A percentile compares a stretch with the other conserved stretches of the same genome.
These are phyloP conservation scores for Wallacemonas sp. DNA, from an alignment of 208 protist species.

Conservation along the genomic window DNA sequence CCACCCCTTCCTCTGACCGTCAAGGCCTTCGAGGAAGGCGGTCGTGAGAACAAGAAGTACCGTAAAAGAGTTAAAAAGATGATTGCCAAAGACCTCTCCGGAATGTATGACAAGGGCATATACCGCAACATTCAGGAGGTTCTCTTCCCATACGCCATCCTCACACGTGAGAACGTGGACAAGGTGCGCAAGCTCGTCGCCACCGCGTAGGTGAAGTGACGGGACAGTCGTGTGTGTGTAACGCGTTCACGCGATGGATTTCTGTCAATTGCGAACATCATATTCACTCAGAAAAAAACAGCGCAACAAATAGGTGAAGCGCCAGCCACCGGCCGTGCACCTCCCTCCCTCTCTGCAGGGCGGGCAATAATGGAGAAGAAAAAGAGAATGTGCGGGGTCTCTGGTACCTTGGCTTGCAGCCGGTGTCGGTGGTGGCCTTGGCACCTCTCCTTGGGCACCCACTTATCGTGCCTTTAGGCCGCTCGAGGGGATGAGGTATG, in stretches of 20 bases:
- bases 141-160: constrained; percentile 55
- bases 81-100: constrained; percentile 48
- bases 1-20: constrained; percentile 32
- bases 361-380: no score
- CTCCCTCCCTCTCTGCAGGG: no score
- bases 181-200: background rate
- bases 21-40: constrained; percentile 39
- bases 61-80: constrained; percentile 57
- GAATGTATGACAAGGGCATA: constrained; percentile 74
- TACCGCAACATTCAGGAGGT: constrained; percentile 78
- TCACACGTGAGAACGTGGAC: constrained; percentile 17
- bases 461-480: no score
- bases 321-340: no score
- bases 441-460: no score
- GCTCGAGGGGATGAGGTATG: no score
- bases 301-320: no score
- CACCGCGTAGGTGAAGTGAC: background rate
- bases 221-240: constrained; percentile 8
- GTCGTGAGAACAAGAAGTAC: constrained; percentile 51
- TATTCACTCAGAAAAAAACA: no score
- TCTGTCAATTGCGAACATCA: background rate
- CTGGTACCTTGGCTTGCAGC: no score
- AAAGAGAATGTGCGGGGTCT: no score
- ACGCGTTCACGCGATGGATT: background rate
- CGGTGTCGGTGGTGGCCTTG: no score